A percentile compares a stretch with the other conserved stretches of the same genome.
Conservation (phyloP, 164 flowering plant genomes). For the Houttuynia cordata region DNA sequence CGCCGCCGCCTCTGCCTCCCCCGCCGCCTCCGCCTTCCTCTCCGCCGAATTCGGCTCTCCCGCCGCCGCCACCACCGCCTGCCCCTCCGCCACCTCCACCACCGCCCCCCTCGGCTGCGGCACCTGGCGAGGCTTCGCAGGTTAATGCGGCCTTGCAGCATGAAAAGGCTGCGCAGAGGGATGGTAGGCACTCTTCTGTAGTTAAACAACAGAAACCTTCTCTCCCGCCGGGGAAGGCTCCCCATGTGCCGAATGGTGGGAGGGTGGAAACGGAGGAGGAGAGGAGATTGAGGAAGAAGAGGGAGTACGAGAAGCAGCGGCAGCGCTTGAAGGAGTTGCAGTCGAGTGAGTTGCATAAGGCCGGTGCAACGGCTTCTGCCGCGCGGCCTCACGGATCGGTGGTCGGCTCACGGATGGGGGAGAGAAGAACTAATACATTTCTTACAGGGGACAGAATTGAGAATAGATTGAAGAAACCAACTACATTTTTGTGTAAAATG, state of each 20-base stretch:
- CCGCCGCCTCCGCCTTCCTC: too few relatives aligned
- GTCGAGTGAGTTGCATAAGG: constrained; percentile 43
- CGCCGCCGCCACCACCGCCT: too few relatives aligned
- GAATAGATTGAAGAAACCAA: constrained; percentile 86
- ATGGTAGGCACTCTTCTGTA: constrained; percentile 13
- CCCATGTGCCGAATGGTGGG: constrained; percentile 27
- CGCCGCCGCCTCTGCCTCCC: constrained; percentile 28
- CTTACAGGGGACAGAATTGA: constrained; percentile 68
- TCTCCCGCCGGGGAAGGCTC: constrained; percentile 14
- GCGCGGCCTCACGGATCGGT: constrained; percentile 52
- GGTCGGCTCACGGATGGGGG: constrained; percentile 62
- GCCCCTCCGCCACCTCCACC: too few relatives aligned
- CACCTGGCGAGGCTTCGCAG: constrained; percentile 23
- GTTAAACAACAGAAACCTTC: constrained; percentile 32
- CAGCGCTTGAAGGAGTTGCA: constrained; percentile 62
- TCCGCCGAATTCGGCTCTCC: constrained; percentile 42
- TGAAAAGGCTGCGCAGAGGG: constrained; percentile 10
- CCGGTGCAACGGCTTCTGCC: constrained; percentile 41
- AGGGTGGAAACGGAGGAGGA: constrained; percentile 91
- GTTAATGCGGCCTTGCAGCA: constrained; percentile 2
- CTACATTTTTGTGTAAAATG: constrained; percentile 88
- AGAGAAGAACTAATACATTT: constrained; percentile 47
- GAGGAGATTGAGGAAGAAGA: constrained; percentile 75
- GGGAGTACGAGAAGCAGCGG: constrained; percentile 73
- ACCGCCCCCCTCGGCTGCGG: constrained; percentile 34